Evolutionary conservation across 768 basidiomycete species (phyloP).

Genomic region (Sporobolomyces roseus): DNA sequence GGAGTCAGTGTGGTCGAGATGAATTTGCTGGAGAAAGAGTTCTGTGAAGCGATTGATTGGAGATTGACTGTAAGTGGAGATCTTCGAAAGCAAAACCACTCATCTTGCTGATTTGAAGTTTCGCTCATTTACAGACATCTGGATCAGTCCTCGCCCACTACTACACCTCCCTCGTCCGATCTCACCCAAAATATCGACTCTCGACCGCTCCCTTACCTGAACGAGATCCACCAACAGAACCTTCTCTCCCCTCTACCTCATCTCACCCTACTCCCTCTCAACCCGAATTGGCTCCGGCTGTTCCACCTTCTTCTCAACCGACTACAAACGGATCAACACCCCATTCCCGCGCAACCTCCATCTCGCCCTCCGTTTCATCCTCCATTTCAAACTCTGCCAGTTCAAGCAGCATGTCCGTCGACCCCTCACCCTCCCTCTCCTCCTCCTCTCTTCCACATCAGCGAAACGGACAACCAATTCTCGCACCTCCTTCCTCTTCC

Average conservation of each 20-base stretch:
- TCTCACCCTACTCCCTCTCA: not conserved
- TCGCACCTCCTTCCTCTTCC: not conserved
- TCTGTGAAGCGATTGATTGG: conserved; percentile 89
- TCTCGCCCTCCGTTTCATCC: not conserved
- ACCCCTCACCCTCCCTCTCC: conserved; percentile 7
- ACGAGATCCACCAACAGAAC: conserved; percentile 5
- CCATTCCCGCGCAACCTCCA: not conserved
- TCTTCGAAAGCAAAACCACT: too few species aligned
- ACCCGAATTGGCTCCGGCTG: not conserved
- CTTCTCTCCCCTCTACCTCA: not conserved
- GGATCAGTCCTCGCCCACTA: conserved; percentile 41
- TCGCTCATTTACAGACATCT: conserved; percentile 23
- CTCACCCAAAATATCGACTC: conserved; percentile 36
- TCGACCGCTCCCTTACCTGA: conserved; percentile 12
- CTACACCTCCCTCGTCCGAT: conserved; percentile 42
- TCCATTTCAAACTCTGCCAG: conserved; percentile 3
- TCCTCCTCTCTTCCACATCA: not conserved
- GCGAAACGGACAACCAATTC: too few species aligned
- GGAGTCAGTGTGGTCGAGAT: conserved; percentile 87
- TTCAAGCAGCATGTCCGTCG: conserved; percentile 14
- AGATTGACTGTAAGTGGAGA: conserved; percentile 74
- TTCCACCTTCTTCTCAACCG: not conserved
- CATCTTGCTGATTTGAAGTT: too few species aligned
- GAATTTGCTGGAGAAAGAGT: conserved; percentile 90
- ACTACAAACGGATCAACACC: not conserved